A percentile compares a stretch with the other conserved stretches of the same genome.
phyloP scores from a whole-genome alignment of 257 asterid species.

The Nicotiana tomentosiformis region DNA sequence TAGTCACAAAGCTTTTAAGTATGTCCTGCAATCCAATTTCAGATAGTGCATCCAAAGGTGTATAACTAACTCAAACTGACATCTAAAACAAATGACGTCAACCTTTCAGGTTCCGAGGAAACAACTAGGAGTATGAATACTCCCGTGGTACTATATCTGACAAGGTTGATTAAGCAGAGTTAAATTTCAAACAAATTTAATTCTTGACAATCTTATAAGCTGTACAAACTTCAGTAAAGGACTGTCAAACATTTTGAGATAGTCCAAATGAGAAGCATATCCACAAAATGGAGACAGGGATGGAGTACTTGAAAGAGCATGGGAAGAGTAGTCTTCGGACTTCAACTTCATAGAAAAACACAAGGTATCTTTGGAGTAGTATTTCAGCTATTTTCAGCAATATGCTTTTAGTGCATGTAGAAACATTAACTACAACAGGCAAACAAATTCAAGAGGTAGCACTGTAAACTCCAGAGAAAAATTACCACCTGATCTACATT shows the following conservation, averaged over 20 bases:
- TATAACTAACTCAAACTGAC: neutral
- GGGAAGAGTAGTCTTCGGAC: neutral
- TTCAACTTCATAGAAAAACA: neutral
- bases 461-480: neutral
- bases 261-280: neutral
- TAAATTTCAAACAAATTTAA: neutral
- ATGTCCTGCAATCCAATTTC: neutral
- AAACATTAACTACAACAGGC: neutral
- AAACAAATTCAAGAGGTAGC: neutral
- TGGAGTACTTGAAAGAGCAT: conserved; percentile 2
- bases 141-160: neutral
- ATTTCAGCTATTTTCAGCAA: neutral
- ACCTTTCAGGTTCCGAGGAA: neutral
- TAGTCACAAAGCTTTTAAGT: neutral
- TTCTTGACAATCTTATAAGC: neutral
- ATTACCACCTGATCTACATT: conserved; percentile 63
- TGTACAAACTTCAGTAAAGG: neutral
- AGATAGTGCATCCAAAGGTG: neutral
- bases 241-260: neutral
- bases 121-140: neutral
- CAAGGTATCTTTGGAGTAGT: neutral
- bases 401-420: neutral
- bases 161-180: neutral
- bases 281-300: neutral
- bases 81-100: neutral